Evolutionary conservation across 2,329 filamentous ascomycete genomes (phyloP).

Genomic region (Epichloe uncinata): DNA sequence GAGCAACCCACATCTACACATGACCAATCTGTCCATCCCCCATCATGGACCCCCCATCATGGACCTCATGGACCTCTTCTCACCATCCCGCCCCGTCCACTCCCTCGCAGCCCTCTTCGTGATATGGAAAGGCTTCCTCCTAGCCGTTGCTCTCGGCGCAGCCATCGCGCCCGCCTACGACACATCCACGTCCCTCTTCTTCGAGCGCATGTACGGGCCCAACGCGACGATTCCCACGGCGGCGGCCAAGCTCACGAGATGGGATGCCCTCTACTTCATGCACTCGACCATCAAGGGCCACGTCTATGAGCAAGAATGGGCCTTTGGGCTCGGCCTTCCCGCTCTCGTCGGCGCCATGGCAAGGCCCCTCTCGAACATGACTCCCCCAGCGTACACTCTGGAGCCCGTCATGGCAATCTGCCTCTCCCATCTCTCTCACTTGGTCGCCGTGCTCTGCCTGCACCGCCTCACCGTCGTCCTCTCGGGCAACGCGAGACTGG

Average conservation of each 20-base stretch:
- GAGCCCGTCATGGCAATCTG: slow-evolving; percentile 45
- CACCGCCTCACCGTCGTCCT: slow-evolving; percentile 51
- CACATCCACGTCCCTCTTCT: slow-evolving; percentile 51
- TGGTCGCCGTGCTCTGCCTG: slow-evolving; percentile 59
- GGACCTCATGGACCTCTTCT: slow-evolving; percentile 1
- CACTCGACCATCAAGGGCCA: slow-evolving; percentile 50
- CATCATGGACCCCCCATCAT: not conserved
- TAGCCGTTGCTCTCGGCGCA: slow-evolving; percentile 43
- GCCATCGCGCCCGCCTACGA: slow-evolving; percentile 54
- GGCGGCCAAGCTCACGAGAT: slow-evolving; percentile 50
- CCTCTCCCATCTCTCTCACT: slow-evolving; percentile 62
- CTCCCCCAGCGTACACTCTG: slow-evolving; percentile 9
- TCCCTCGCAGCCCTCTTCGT: slow-evolving; percentile 30
- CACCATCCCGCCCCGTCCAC: not conserved
- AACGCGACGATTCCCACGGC: slow-evolving; percentile 30
- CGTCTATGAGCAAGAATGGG: slow-evolving; percentile 74
- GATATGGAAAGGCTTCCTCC: slow-evolving; percentile 53
- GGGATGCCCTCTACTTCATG: slow-evolving; percentile 72
- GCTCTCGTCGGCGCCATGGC: slow-evolving; percentile 22
- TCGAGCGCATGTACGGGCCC: slow-evolving; percentile 20
- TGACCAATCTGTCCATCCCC: not conserved
- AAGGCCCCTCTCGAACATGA: slow-evolving; percentile 15
- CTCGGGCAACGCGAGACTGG: slow-evolving; percentile 36
- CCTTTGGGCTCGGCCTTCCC: slow-evolving; percentile 48
- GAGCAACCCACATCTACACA: not conserved